Conservation (phyloP, 2,329 filamentous ascomycete species). For the Claviceps sorghi region DNA sequence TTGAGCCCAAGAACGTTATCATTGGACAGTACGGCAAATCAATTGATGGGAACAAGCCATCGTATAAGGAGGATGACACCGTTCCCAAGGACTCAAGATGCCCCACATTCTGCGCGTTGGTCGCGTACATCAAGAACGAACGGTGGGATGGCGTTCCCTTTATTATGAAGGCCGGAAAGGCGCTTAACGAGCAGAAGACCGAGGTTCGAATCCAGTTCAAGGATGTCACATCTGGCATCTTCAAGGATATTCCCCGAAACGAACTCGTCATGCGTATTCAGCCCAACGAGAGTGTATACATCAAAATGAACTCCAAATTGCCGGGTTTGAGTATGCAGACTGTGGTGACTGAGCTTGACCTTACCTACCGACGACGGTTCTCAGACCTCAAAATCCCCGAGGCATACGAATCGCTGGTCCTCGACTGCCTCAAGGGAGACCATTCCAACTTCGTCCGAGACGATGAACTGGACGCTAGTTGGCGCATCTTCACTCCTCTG, state of each 20-base stretch:
- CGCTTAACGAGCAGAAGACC: conserved; percentile 98
- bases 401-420: conserved; percentile 93
- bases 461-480: conserved; percentile 91
- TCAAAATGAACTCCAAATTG: conserved; percentile 99
- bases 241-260: conserved; percentile 98
- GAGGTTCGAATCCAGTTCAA: conserved; percentile 99
- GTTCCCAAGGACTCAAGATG: conserved; percentile 95
- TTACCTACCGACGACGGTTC: conserved; percentile 96
- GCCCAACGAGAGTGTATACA: conserved; percentile 98
- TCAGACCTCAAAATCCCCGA: conserved; percentile 98
- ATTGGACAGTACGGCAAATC: conserved; percentile 98
- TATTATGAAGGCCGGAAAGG: conserved; percentile 98
- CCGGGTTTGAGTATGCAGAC: conserved; percentile 99
- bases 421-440: conserved; percentile 95
- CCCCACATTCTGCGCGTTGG: conserved; percentile 94
- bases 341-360: conserved; percentile 91
- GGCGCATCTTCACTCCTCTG: conserved; percentile 96
- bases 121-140: conserved; percentile 99
- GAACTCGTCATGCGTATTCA: conserved; percentile 98
- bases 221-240: conserved; percentile 97
- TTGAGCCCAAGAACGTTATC: conserved; percentile 99
- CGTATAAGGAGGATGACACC: conserved; percentile 97
- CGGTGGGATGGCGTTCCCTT: conserved; percentile 98
- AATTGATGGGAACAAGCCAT: conserved; percentile 86
- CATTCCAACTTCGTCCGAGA: conserved; percentile 99